Conservation (phyloP, 176 grass and related monocot genomes). For the Triticum turgidum region DNA sequence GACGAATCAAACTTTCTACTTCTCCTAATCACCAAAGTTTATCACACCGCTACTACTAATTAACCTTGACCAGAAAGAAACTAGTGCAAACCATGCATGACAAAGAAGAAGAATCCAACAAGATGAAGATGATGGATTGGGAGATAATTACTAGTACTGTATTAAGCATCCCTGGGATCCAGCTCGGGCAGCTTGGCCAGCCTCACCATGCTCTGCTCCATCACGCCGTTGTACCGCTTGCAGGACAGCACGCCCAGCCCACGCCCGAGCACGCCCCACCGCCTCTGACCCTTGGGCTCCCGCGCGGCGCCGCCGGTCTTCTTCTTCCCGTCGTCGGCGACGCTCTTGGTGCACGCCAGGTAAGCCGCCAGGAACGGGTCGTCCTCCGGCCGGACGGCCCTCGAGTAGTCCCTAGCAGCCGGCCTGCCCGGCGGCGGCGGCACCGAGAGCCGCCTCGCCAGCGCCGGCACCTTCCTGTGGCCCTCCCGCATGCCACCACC, state of each 20-base stretch:
- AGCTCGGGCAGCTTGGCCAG: conserved; percentile 31
- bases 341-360: conserved; percentile 77
- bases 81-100: background rate
- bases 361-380: conserved; percentile 89
- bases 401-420: background rate
- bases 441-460: background rate
- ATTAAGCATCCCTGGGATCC: conserved; percentile 29
- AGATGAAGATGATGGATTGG: background rate
- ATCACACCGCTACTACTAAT: background rate
- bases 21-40: background rate
- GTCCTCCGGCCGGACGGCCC: conserved; percentile 47
- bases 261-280: conserved; percentile 19
- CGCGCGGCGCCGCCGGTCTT: background rate
- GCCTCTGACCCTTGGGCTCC: background rate
- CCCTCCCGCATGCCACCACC: background rate
- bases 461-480: conserved; percentile 17
- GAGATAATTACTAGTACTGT: background rate
- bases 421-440: background rate
- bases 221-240: conserved; percentile 29
- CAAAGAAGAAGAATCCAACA: no score
- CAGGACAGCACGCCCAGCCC: conserved; percentile 42
- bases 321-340: background rate
- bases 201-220: conserved; percentile 58
- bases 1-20: background rate
- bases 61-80: background rate